Base-by-base conservation (phyloP, 2,329 filamentous ascomycete species). In the Emergomyces africanus region DNA sequence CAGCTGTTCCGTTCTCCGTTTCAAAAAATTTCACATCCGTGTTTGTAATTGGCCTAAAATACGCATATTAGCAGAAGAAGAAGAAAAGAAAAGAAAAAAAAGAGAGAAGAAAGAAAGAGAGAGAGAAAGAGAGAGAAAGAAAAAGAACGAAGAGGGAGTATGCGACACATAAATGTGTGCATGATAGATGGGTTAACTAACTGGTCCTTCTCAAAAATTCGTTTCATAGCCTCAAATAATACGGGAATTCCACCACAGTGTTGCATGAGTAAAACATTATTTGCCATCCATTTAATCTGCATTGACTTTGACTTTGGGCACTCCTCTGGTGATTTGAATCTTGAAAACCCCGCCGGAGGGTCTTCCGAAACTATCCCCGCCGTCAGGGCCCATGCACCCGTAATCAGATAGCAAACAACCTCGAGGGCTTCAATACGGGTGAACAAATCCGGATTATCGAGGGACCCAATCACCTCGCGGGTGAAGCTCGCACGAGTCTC, bases 351-450 rank as follows among this genome's bases (percentile, higher is more conserved):
- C 60, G 77, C 64, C 60, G 72, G 68, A 57, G 69, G 65, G 4
- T 68, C 60, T 57, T 74, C 64, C 35, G 66, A 61, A 39, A 65
- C 63, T 49, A 68, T 69, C 35, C 83, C 81, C 37, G 85, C 85
- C 12, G 85, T 89, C 54, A 84, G 78, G 2, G 79, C 81, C 88
- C 88, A 91, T 41, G 85, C 77, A 1, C 88, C 88, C 5, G 89
- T 78, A 15, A 86, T 75, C 30, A 88, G 65, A 63, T 80, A 80
- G 61, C 74, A 77, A 55, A 80, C 63, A 37, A 68, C 72, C 62
- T 78, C 75, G 41, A 80, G 64, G 9, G 74, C 74, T 62, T 76
- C 75, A 46, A 79, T 67, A n/a, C 78, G 71, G 41, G 69, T 65
- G 12, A 69, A 66, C 39, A 75, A 68, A 46, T 77, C 74, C 9